These are phyloP conservation scores for Malus sylvestris DNA, from an alignment of 306 rosid species.

Conservation along the genomic window DNA sequence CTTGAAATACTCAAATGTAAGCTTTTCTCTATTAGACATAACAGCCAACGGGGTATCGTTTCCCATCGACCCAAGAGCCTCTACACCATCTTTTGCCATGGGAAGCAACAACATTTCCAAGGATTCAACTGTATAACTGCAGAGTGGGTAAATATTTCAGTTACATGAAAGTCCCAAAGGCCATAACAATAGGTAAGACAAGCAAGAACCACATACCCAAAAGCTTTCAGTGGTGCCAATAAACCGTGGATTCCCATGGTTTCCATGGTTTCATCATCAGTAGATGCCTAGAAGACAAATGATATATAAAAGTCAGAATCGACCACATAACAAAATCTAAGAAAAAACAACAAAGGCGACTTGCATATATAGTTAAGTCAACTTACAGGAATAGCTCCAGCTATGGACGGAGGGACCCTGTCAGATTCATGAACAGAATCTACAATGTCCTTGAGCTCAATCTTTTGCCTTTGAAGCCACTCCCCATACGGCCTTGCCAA, in stretches of 20 bases:
- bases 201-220: conserved; percentile 52
- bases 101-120: conserved; percentile 96
- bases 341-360: not conserved
- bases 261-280: conserved; percentile 56
- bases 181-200: conserved; percentile 4
- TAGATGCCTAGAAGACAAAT: conserved; percentile 44
- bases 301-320: conserved; percentile 13
- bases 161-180: conserved; percentile 5
- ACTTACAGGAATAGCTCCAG: conserved; percentile 74
- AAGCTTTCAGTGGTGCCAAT: conserved; percentile 78
- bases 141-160: conserved; percentile 17
- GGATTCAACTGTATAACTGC: conserved; percentile 82
- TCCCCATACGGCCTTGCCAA: conserved; percentile 78
- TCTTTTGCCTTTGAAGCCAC: conserved; percentile 87
- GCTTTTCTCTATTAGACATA: conserved; percentile 88
- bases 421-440: conserved; percentile 63
- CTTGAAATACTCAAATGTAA: conserved; percentile 92
- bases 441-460: conserved; percentile 74
- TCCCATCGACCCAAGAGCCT: conserved; percentile 99
- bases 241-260: conserved; percentile 81
- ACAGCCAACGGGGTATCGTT: conserved; percentile 93
- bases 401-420: conserved; percentile 54
- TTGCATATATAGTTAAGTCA: not conserved
- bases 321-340: not conserved
- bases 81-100: conserved; percentile 95